Base-by-base conservation (phyloP, 345 rosid species). In the Gossypium anomalum region DNA sequence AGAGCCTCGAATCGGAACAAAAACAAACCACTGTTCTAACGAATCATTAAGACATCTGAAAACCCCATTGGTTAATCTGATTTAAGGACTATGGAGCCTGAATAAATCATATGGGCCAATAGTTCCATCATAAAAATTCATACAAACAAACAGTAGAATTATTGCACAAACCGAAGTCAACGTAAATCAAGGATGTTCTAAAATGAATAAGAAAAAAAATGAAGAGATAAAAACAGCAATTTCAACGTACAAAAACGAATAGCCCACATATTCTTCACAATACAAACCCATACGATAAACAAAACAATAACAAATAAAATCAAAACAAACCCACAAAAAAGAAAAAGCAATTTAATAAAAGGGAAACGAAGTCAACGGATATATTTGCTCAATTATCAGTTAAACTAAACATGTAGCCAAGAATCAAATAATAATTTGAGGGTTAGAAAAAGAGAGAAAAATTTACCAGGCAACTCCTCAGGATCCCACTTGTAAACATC, bases 401-500 rank as follows among this genome's bases (percentile, higher is more conserved):
- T 23, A 68, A 68, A 69, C 20, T 25, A 23, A 55, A 16, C 17
- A 7, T 1, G 16, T 49, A 74, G 7, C 17, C 47, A 17, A 70
- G 17, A 51, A 52, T 27, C 34, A 12, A 61, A 17, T 0, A 55
- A 55, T 19, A 44, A 17, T 2, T 20, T 1, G n/a, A 25, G 9
- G 16, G 12, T 51, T 1, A 5, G 7, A 1, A 22, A 66, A 25
- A 49, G 15, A 4, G 0, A 19, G 9, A 58, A 38, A 22, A 16
- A 10, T 6, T 74, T 82, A 94, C 98, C 94, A 19, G 97, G 97
- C 67, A 94, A 74, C 43, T 92, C 98, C 85, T 94, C 93, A 48
- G 97, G 98, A 83, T 90, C 94, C 85, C 88, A 94, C 80, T 92
- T 94, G 82, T 94, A 94, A 66, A 92, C 96, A 82, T 94, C 98